Evolutionary conservation across 2,329 filamentous ascomycete genomes (phyloP).

Genomic region (Pseudogymnoascus sp.): DNA sequence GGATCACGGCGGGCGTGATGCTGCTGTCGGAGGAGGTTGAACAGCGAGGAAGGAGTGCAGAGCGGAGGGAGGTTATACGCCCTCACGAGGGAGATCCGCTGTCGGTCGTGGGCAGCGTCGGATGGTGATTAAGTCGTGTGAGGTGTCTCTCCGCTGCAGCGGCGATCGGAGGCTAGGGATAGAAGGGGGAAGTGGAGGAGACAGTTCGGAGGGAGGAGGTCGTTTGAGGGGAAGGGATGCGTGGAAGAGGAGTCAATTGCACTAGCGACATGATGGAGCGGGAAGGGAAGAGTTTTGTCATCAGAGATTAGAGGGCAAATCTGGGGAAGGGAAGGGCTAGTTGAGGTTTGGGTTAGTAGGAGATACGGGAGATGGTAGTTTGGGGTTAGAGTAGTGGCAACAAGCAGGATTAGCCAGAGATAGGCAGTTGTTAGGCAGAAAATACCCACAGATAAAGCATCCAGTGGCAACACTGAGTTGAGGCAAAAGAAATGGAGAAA

Average conservation of each 20-base stretch:
- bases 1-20: background rate
- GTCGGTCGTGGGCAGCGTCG: background rate
- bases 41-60: background rate
- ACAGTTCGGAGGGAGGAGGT: background rate
- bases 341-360: background rate
- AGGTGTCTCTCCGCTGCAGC: background rate
- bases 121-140: background rate
- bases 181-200: background rate
- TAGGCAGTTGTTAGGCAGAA: background rate
- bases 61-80: background rate
- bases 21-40: background rate
- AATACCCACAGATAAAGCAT: background rate
- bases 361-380: background rate
- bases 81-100: background rate
- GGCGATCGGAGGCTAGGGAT: background rate
- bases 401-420: background rate
- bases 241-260: background rate
- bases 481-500: background rate
- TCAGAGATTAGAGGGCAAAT: background rate
- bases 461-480: background rate
- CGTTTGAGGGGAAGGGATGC: background rate
- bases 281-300: conserved; percentile 5
- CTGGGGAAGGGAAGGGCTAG: background rate
- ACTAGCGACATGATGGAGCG: background rate
- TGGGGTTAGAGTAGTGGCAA: conserved; percentile 1